Evolutionary conservation across 371 early-diverging fungal species (phyloP).

Genomic region (Gilbertella persicaria): DNA sequence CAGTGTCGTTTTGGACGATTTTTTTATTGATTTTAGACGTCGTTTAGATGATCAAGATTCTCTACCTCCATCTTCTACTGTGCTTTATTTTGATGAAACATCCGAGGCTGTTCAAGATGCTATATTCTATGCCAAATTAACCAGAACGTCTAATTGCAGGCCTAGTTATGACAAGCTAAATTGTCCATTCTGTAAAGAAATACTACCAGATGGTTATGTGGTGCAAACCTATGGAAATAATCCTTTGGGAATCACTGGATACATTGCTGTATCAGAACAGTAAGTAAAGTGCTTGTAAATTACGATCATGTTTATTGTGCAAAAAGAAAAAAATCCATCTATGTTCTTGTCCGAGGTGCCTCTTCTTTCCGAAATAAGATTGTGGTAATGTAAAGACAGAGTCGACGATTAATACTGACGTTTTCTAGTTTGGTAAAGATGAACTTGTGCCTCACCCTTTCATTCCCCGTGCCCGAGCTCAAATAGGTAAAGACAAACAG

Average conservation of each 20-base stretch:
- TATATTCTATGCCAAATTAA: not conserved
- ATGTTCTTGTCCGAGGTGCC: conserved; percentile 9
- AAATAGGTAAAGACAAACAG: not conserved
- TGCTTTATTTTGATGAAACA: not conserved
- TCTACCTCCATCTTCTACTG: not conserved
- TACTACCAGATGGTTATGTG: conserved; percentile 13
- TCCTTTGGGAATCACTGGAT: conserved; percentile 9
- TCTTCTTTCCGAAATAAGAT: not conserved
- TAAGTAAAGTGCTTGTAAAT: conserved; percentile 11
- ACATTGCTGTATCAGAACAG: conserved; percentile 3
- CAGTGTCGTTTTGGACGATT: too few species aligned
- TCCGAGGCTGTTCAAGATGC: not conserved
- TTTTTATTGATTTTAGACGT: too few species aligned
- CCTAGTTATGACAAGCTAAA: conserved; percentile 8
- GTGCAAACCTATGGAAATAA: conserved; percentile 1
- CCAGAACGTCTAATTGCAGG: conserved; percentile 13
- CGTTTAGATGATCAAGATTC: not conserved
- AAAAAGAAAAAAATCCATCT: not conserved
- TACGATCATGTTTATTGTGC: not conserved
- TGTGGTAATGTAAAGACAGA: too few species aligned
- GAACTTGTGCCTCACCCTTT: conserved; percentile 1
- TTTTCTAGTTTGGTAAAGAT: not conserved
- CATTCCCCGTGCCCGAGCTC: conserved; percentile 2
- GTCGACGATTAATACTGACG: not conserved
- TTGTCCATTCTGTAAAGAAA: conserved; percentile 6